These are phyloP conservation scores for Puccinia novopanici DNA, from an alignment of 1,284 basidiomycete species.

Conservation along the genomic window DNA sequence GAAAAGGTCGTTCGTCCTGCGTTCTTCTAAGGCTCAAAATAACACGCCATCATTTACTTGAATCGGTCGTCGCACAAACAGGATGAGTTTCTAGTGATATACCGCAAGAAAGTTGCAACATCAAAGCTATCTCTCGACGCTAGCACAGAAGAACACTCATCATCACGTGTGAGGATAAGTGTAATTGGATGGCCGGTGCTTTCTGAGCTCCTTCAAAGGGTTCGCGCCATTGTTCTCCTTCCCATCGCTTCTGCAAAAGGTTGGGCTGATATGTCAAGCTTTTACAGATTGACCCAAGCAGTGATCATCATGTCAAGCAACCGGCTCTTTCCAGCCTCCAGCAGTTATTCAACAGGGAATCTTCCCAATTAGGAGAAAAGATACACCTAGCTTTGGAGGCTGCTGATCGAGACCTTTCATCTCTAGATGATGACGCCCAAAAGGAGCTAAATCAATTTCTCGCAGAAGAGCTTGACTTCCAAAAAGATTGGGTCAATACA, in stretches of 20 bases:
- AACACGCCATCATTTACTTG: not conserved
- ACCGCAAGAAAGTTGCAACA: not conserved
- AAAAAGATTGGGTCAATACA: constrained; percentile 16
- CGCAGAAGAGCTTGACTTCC: constrained; percentile 13
- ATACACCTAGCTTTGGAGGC: constrained; percentile 19
- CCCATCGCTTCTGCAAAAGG: not conserved
- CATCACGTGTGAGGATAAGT: constrained; percentile 18
- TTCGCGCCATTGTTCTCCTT: not conserved
- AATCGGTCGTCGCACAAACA: constrained; percentile 4
- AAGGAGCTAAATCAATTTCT: not conserved
- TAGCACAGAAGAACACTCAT: not conserved
- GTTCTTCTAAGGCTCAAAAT: not conserved
- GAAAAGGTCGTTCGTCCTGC: constrained; percentile 3
- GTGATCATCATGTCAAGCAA: not conserved
- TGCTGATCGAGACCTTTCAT: not conserved
- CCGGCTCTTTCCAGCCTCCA: not conserved
- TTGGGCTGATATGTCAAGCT: not conserved
- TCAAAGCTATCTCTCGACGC: constrained; percentile 8
- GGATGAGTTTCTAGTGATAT: constrained; percentile 34
- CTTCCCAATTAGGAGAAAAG: not conserved
- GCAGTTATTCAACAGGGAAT: constrained; percentile 1
- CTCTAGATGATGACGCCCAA: not conserved
- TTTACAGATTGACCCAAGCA: constrained; percentile 5
- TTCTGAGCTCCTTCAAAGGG: not conserved
- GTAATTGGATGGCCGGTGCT: constrained; percentile 11